phyloP scores from a whole-genome alignment of 768 basidiomycete species.

The Suillus brevipes region DNA sequence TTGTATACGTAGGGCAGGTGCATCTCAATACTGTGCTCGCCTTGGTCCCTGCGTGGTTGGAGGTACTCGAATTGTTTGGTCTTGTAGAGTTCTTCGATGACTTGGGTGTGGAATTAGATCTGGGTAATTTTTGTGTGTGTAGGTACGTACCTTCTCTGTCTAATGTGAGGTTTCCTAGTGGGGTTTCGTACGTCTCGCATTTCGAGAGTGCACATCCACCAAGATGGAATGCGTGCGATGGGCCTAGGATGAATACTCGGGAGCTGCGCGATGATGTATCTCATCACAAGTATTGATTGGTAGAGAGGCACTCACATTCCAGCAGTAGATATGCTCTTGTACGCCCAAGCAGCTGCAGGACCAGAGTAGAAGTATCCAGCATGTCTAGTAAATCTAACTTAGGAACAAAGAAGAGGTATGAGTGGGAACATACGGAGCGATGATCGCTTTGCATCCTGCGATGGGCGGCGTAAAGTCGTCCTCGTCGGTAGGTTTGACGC shows the following conservation, averaged over 20 bases:
- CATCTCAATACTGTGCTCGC: constrained; percentile 98
- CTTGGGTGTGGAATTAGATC: constrained; percentile 37
- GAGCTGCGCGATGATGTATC: constrained; percentile 50
- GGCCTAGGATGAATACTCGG: constrained; percentile 92
- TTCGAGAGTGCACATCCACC: constrained; percentile 82
- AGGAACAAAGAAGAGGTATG: neutral
- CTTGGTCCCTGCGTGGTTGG: constrained; percentile 72
- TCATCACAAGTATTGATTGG: constrained; percentile 6
- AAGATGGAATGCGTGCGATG: constrained; percentile 91
- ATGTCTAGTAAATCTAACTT: constrained; percentile 54
- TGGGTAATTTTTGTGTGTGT: neutral
- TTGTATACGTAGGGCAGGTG: constrained; percentile 91
- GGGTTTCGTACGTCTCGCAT: constrained; percentile 81
- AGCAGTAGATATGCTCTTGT: constrained; percentile 79
- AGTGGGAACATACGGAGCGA: constrained; percentile 78
- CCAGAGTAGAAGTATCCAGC: constrained; percentile 97
- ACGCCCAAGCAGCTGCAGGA: constrained; percentile 93
- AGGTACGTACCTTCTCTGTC: constrained; percentile 72
- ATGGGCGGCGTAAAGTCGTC: constrained; percentile 66
- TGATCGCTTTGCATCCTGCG: constrained; percentile 77
- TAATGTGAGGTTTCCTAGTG: constrained; percentile 78
- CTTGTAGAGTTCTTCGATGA: constrained; percentile 59
- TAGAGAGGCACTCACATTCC: constrained; percentile 63
- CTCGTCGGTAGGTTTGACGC: constrained; percentile 48
- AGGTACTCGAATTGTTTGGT: constrained; percentile 75